Evolutionary conservation across 148 eudicot species (phyloP).

Genomic region (Silene latifolia): DNA sequence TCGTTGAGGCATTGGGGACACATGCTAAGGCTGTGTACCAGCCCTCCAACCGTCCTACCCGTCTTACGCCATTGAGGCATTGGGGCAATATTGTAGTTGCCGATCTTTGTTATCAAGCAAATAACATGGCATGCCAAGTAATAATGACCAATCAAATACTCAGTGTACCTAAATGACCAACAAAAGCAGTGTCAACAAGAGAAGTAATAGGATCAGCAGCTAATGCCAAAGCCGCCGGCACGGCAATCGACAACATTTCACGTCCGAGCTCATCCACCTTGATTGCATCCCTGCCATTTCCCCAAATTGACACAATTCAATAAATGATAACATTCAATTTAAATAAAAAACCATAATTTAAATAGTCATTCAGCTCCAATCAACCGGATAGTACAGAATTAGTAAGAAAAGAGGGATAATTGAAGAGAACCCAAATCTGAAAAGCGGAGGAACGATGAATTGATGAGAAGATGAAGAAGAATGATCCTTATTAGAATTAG

Average conservation of each 20-base stretch:
- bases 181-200: conserved; percentile 83
- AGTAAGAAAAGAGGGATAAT: neutral
- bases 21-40: too few relatives aligned
- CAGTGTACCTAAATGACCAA: conserved; percentile 79
- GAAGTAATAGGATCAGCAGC: conserved; percentile 89
- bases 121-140: neutral
- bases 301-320: neutral
- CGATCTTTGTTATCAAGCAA: neutral
- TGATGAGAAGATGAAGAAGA: conserved; percentile 17
- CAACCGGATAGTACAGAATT: too few relatives aligned
- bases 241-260: conserved; percentile 72
- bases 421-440: conserved; percentile 32
- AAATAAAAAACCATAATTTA: neutral
- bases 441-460: conserved; percentile 23
- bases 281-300: conserved; percentile 35
- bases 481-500: conserved; percentile 29
- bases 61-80: too few relatives aligned
- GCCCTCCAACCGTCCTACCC: too few relatives aligned
- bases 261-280: conserved; percentile 63
- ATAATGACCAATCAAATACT: too few relatives aligned
- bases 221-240: conserved; percentile 85
- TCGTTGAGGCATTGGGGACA: too few relatives aligned
- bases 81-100: too few relatives aligned
- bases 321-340: neutral
- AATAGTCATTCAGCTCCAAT: too few relatives aligned